Evolutionary conservation across 2,329 filamentous ascomycete genomes (phyloP).

Genomic region (Fusarium goolgardi): DNA sequence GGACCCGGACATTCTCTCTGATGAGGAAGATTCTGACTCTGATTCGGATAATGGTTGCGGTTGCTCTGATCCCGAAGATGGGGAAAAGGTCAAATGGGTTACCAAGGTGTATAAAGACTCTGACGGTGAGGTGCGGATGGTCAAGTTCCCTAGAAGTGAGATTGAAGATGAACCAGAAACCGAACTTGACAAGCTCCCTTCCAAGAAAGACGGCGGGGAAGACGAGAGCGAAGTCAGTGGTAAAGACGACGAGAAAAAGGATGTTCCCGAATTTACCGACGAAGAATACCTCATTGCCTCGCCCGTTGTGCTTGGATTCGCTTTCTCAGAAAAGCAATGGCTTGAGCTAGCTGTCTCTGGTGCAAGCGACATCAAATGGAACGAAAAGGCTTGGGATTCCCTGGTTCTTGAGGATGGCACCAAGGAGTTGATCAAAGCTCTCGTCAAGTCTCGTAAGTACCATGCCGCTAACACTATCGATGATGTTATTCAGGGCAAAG

Average conservation of each 20-base stretch:
- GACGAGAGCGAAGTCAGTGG: constrained; percentile 5
- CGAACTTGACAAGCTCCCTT: constrained; percentile 66
- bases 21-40: constrained; percentile 60
- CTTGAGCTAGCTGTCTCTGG: constrained; percentile 86
- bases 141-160: constrained; percentile 49
- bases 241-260: constrained; percentile 14
- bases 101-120: constrained; percentile 64
- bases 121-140: constrained; percentile 53
- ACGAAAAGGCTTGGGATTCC: constrained; percentile 83
- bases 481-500: constrained; percentile 85
- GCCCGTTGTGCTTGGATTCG: constrained; percentile 86
- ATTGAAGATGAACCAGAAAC: constrained; percentile 53
- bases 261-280: constrained; percentile 71
- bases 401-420: constrained; percentile 75
- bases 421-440: constrained; percentile 75
- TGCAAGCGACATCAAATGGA: constrained; percentile 85
- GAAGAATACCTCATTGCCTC: constrained; percentile 88
- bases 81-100: constrained; percentile 58
- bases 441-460: constrained; percentile 87
- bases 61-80: constrained; percentile 56
- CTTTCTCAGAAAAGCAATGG: constrained; percentile 91
- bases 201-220: constrained; percentile 32
- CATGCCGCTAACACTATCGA: constrained; percentile 85
- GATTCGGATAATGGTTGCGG: constrained; percentile 53
- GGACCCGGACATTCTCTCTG: constrained; percentile 70